Conservation (phyloP, 352 stramenopile genomes). For the Globisporangium parvum region DNA sequence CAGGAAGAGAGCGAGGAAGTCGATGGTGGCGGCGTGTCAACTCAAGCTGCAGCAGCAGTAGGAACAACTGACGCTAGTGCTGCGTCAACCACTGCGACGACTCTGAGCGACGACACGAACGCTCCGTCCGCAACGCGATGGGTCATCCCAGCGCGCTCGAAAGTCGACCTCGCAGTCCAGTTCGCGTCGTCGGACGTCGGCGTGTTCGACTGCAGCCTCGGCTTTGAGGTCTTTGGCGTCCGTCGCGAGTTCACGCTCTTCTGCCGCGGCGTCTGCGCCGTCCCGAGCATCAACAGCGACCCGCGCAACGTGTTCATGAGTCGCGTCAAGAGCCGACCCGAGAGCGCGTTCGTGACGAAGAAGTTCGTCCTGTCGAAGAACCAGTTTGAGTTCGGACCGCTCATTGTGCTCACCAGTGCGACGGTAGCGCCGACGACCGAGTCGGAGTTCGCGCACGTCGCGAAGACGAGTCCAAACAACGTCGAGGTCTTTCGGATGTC, state of each 20-base stretch:
- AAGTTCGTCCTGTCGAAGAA: conserved; percentile 89
- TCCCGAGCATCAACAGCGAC: conserved; percentile 92
- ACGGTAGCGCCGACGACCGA: conserved; percentile 25
- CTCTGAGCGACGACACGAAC: background rate
- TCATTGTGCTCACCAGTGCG: conserved; percentile 48
- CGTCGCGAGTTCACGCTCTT: conserved; percentile 82
- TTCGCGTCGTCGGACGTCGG: conserved; percentile 80
- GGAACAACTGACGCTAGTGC: background rate
- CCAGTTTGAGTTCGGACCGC: conserved; percentile 91
- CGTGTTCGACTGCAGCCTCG: conserved; percentile 74
- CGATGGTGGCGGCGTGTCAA: background rate
- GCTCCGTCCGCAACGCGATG: conserved; percentile 29
- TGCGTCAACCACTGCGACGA: conserved; percentile 1
- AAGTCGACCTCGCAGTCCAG: conserved; percentile 64
- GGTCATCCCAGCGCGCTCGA: conserved; percentile 64
- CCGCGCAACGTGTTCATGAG: conserved; percentile 94
- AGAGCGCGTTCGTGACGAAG: conserved; percentile 74
- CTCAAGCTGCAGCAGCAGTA: no score
- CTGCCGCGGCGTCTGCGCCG: conserved; percentile 66
- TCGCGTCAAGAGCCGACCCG: conserved; percentile 76
- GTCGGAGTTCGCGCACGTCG: conserved; percentile 38
- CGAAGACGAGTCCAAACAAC: conserved; percentile 62
- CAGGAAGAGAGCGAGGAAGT: background rate
- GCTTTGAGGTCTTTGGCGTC: conserved; percentile 90
- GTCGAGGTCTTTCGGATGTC: conserved; percentile 90